Evolutionary conservation across 2,329 filamentous ascomycete species (phyloP).

Genomic region (Fusarium udum): DNA sequence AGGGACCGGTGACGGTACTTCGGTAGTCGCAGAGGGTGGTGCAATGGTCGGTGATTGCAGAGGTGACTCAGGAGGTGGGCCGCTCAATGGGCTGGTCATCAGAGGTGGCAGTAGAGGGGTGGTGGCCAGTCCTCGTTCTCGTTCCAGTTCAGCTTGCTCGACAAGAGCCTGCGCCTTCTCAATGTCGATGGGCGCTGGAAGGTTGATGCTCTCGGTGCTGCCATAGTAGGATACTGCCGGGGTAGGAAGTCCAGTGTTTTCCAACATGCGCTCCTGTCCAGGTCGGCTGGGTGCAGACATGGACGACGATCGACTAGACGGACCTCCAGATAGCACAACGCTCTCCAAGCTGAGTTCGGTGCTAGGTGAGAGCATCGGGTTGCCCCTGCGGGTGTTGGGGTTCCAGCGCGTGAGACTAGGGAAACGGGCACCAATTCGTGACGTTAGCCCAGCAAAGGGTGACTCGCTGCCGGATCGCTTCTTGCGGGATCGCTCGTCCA

Average conservation of each 20-base stretch:
- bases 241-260: slow-evolving; percentile 66
- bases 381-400: slow-evolving; percentile 55
- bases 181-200: slow-evolving; percentile 56
- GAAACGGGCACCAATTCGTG: slow-evolving; percentile 72
- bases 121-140: slow-evolving; percentile 70
- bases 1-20: slow-evolving; percentile 51
- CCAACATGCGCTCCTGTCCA: slow-evolving; percentile 55
- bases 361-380: slow-evolving; percentile 66
- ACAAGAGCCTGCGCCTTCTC: slow-evolving; percentile 42
- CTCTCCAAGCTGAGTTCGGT: slow-evolving; percentile 88
- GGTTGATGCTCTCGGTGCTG: slow-evolving; percentile 63
- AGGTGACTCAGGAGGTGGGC: slow-evolving; percentile 76
- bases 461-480: slow-evolving; percentile 68
- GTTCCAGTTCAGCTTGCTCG: slow-evolving; percentile 62
- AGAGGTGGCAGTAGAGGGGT: slow-evolving; percentile 88
- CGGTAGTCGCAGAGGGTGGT: slow-evolving; percentile 57
- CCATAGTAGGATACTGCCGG: slow-evolving; percentile 72
- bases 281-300: slow-evolving; percentile 69
- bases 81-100: slow-evolving; percentile 67
- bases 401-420: slow-evolving; percentile 63
- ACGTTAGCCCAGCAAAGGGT: slow-evolving; percentile 68
- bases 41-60: slow-evolving; percentile 83
- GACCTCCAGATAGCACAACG: slow-evolving; percentile 69
- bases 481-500: slow-evolving; percentile 59
- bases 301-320: slow-evolving; percentile 83